Evolutionary conservation across 176 grass and related monocot genomes (phyloP), one percentile per base, ranked within the genome.

Genomic region (Hordeum marinum): DNA sequence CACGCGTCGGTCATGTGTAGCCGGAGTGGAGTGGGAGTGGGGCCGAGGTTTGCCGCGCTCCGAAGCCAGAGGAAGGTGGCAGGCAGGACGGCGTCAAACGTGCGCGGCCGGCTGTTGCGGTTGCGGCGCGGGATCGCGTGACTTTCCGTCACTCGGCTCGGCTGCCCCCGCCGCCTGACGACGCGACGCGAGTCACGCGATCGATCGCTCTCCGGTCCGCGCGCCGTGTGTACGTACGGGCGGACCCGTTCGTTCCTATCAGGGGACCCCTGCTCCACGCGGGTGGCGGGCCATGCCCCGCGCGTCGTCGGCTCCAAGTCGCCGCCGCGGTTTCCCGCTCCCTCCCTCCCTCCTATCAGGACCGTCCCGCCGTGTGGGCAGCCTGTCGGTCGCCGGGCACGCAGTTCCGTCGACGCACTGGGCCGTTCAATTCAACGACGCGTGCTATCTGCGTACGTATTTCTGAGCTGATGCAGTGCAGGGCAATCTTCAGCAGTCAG

Each of bases 81-180:
- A 2, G 67, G 20, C 67, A 34, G 72, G 84, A 80, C 65, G 80
- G 36, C 75, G 80, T 87, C 84, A 90, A 90, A 87, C 8, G 68
- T 12, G 11, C 21, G 46, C 13, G 45, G 59, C 32, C 31, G 29
- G 78, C 7, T 34, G 76, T 60, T 35, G 75, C 75, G 42, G 58
- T 43, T 9, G 61, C 54, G 66, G 26, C 75, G 42, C 54, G 55
- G 24, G 42, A 20, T 50, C 4, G 32, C 26, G 80, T 12, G 67
- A 4, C 67, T 18, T 41, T 11, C 42, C 2, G 50, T 37, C 61
- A 3, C 42, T 25, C 11, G 6, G n/a, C 59, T 29, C 20, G 18
- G 2, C 76, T 6, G 24, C n/a, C n/a, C n/a, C n/a, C n/a, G n/a
- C n/a, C n/a, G n/a, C 55, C 59, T 40, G 46, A 10, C 48, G 14